A percentile compares a stretch with the other conserved stretches of the same genome.
phyloP scores from a whole-genome alignment of 2,329 filamentous ascomycete genomes.

The Fusarium avenaceum region DNA sequence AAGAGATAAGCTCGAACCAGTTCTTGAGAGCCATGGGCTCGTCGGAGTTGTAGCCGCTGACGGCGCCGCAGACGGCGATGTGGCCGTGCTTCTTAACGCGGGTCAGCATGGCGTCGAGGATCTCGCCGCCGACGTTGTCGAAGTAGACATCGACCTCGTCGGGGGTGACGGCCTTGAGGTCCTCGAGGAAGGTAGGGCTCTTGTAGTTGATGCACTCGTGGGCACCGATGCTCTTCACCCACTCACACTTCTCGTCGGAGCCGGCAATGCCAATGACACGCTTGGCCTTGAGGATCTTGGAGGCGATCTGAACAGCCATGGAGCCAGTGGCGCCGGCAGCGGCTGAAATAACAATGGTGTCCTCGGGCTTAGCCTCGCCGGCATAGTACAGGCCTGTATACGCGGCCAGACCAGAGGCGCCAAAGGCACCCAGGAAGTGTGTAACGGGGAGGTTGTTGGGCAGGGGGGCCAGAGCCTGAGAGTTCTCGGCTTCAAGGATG shows the following conservation, averaged over 20 bases:
- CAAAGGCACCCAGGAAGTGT: conserved; percentile 51
- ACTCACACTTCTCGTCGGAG: conserved; percentile 49
- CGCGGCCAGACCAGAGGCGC: conserved; percentile 47
- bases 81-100: conserved; percentile 48
- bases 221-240: conserved; percentile 48
- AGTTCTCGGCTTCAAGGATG: conserved; percentile 46
- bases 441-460: conserved; percentile 44
- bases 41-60: conserved; percentile 48
- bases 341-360: conserved; percentile 50
- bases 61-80: conserved; percentile 48
- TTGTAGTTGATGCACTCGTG: conserved; percentile 51
- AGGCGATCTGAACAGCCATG: conserved; percentile 51
- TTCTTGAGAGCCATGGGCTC: conserved; percentile 49
- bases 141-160: conserved; percentile 51
- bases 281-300: conserved; percentile 49
- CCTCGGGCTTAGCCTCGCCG: conserved; percentile 47
- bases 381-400: conserved; percentile 47
- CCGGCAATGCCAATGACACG: conserved; percentile 50
- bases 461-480: conserved; percentile 45
- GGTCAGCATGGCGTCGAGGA: conserved; percentile 49
- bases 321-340: conserved; percentile 50
- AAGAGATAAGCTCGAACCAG: conserved; percentile 50
- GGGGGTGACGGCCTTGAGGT: conserved; percentile 47
- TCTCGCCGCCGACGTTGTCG: conserved; percentile 49
- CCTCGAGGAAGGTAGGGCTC: conserved; percentile 48